Percentiles rank a stretch among this genome's conserved stretches.
phyloP scores from a whole-genome alignment of 345 rosid species.

The Acer yangbiense region DNA sequence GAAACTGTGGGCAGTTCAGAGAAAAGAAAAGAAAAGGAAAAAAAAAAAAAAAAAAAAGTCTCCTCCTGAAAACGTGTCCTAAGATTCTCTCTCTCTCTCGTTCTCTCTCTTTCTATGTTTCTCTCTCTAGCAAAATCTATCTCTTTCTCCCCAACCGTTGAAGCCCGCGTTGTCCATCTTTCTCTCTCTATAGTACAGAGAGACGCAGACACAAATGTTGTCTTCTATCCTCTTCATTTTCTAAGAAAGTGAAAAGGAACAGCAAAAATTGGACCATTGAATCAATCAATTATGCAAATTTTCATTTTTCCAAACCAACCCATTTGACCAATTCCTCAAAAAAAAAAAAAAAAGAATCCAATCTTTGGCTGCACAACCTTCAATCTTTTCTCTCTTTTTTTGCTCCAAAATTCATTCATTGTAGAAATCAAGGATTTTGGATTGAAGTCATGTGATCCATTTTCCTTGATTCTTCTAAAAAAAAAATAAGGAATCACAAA shows the following conservation, averaged over 20 bases:
- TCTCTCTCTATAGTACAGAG: background rate
- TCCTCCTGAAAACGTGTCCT: background rate
- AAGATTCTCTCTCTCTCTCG: background rate
- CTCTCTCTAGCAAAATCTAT: background rate
- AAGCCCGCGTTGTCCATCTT: background rate
- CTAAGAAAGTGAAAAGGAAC: background rate
- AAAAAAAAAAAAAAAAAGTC: too few relatives aligned
- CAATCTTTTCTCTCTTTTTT: background rate
- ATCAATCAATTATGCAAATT: background rate
- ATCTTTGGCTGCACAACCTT: background rate
- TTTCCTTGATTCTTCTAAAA: slow-evolving; percentile 4
- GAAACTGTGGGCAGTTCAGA: background rate
- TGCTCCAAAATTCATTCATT: background rate
- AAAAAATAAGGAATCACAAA: slow-evolving; percentile 6
- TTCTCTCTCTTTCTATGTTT: background rate
- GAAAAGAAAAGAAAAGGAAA: too few relatives aligned
- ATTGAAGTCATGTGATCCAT: slow-evolving; percentile 1
- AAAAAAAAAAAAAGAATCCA: background rate
- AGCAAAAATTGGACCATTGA: background rate
- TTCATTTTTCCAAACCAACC: background rate
- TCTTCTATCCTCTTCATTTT: background rate
- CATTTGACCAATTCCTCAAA: slow-evolving; percentile 6
- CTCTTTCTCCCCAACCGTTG: background rate
- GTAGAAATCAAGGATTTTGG: slow-evolving; percentile 14
- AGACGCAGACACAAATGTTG: background rate